Percentiles rank a stretch among this genome's conserved stretches.
These are phyloP conservation scores for Ilyonectria mors-panacis DNA, from an alignment of 2,329 filamentous ascomycete genomes.

Conservation along the genomic window DNA sequence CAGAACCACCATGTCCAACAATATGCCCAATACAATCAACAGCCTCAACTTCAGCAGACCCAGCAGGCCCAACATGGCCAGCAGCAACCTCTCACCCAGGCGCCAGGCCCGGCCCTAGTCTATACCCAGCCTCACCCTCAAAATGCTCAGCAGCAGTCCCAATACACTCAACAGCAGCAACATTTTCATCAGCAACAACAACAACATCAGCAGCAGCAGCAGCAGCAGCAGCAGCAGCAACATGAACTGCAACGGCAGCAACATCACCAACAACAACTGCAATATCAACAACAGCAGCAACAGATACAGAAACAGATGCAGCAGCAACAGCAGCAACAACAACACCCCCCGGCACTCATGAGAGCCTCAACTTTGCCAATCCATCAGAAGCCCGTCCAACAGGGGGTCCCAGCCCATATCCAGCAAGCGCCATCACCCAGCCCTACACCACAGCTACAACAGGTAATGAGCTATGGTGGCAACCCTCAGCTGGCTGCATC, in stretches of 20 bases:
- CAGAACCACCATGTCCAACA: background rate
- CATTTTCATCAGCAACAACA: background rate
- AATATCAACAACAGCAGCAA: conserved; percentile 10
- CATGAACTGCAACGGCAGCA: conserved; percentile 7
- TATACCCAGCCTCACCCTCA: background rate
- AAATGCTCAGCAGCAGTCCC: conserved; percentile 1
- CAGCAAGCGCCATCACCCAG: conserved; percentile 12
- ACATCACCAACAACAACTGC: background rate
- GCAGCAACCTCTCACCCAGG: background rate
- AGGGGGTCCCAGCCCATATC: conserved; percentile 15
- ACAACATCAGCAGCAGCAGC: conserved; percentile 1
- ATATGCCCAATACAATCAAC: conserved; percentile 6
- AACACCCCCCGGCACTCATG: conserved; percentile 4
- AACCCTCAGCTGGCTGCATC: conserved; percentile 21
- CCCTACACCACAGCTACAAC: conserved; percentile 19
- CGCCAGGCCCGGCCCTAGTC: no score
- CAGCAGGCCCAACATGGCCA: conserved; percentile 15
- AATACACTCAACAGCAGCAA: conserved; percentile 8
- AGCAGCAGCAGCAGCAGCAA: background rate
- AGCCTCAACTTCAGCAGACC: background rate
- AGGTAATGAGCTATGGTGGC: conserved; percentile 16
- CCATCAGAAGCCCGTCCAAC: conserved; percentile 20
- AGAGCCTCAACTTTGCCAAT: conserved; percentile 13
- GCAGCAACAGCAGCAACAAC: background rate
- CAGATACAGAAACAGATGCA: background rate